Conservation (phyloP, 345 rosid genomes). For the Boechera retrofracta region DNA sequence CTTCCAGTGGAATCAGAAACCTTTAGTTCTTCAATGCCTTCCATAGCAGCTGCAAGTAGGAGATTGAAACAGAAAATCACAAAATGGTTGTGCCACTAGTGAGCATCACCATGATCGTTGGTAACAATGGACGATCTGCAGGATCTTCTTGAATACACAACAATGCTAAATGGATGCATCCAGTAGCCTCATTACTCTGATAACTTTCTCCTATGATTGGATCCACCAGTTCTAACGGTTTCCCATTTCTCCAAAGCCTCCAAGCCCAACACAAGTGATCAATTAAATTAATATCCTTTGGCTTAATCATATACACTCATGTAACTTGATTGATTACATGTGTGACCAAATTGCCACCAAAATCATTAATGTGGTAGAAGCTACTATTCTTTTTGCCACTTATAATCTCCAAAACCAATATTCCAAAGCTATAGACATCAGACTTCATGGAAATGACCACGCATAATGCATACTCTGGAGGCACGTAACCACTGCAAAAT, state of each 20-base stretch:
- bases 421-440: slow-evolving; percentile 39
- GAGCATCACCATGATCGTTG: too few species aligned
- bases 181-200: background rate
- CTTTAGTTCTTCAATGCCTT: too few species aligned
- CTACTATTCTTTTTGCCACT: slow-evolving; percentile 22
- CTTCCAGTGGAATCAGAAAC: too few species aligned
- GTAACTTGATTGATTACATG: slow-evolving; percentile 33
- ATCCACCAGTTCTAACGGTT: background rate
- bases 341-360: slow-evolving; percentile 12
- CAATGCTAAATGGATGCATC: slow-evolving; percentile 29
- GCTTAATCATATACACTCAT: background rate
- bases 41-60: too few species aligned
- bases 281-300: background rate
- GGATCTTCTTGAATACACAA: background rate
- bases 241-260: slow-evolving; percentile 23
- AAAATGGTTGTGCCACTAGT: too few species aligned
- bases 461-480: slow-evolving; percentile 8
- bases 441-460: slow-evolving; percentile 26
- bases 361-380: slow-evolving; percentile 14
- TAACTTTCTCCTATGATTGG: slow-evolving; percentile 6
- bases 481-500: slow-evolving; percentile 30
- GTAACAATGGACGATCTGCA: too few species aligned
- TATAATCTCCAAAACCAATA: slow-evolving; percentile 22
- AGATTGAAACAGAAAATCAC: too few species aligned
- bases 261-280: slow-evolving; percentile 25